A percentile compares a stretch with the other conserved stretches of the same genome.
These are phyloP conservation scores for Gossypium sturtianum DNA, from an alignment of 345 rosid genomes.

Conservation along the genomic window DNA sequence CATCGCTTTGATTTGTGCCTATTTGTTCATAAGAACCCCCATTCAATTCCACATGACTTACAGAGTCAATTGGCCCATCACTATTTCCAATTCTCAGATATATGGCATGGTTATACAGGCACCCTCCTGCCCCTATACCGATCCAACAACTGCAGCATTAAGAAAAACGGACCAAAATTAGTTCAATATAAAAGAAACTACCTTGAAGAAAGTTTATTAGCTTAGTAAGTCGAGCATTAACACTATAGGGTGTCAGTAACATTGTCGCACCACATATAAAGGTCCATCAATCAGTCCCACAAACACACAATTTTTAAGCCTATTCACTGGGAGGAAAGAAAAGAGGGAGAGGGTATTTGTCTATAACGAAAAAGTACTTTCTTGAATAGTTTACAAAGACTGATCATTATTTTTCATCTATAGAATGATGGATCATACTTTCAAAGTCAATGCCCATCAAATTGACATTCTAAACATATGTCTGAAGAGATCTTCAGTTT, in stretches of 20 bases:
- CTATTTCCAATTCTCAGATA: neutral
- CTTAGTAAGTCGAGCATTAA: neutral
- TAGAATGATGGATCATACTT: neutral
- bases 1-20: neutral
- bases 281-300: neutral
- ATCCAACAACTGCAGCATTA: conserved; percentile 45
- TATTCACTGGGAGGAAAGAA: neutral
- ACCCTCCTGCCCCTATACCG: conserved; percentile 50
- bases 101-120: conserved; percentile 31
- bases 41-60: neutral
- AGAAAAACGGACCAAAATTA: conserved; percentile 1
- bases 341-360: neutral
- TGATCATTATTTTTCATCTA: neutral
- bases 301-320: neutral
- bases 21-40: neutral
- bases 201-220: neutral
- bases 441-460: neutral
- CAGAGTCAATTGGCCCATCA: neutral
- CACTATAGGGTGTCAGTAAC: neutral
- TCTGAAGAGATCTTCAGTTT: neutral
- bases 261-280: neutral
- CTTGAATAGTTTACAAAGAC: neutral
- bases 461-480: neutral
- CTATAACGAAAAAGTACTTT: neutral
- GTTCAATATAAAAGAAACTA: neutral